Evolutionary conservation across 805 yeast species (phyloP).

Genomic region (Hanseniaspora taiwanica): DNA sequence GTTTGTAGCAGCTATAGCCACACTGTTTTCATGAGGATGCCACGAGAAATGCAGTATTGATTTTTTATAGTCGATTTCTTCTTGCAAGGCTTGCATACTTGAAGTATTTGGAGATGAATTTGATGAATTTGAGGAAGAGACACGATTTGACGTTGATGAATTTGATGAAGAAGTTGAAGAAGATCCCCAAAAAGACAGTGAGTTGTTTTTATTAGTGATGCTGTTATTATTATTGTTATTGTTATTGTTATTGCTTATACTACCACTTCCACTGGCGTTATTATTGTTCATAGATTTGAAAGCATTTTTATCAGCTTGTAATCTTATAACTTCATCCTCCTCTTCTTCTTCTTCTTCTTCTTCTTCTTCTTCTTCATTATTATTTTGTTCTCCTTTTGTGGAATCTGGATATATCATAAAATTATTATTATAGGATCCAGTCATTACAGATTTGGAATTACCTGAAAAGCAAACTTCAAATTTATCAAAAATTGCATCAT

Average conservation of each 20-base stretch:
- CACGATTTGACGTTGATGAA: neutral
- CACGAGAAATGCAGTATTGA: constrained; percentile 90
- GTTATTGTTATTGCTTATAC: too few species aligned
- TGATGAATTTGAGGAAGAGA: neutral
- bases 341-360: constrained; percentile 5
- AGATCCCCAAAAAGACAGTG: neutral
- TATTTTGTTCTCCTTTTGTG: constrained; percentile 5
- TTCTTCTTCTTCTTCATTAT: constrained; percentile 5
- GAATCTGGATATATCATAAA: constrained; percentile 78
- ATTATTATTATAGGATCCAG: constrained; percentile 94
- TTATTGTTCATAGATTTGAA: constrained; percentile 43
- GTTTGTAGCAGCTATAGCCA: constrained; percentile 97
- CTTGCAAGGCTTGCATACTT: constrained; percentile 12
- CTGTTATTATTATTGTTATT: constrained; percentile 8
- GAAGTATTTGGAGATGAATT: too few species aligned
- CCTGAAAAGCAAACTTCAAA: constrained; percentile 94
- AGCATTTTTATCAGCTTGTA: constrained; percentile 97
- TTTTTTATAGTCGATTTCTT: constrained; percentile 87
- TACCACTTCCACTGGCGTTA: too few species aligned
- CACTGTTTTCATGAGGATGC: constrained; percentile 95
- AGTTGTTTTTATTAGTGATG: constrained; percentile 1
- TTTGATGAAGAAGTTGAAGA: neutral
- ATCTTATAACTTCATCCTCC: constrained; percentile 44
- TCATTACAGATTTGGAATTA: constrained; percentile 82
- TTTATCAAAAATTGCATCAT: constrained; percentile 96